Conservation (phyloP, 352 stramenopile species). For the Pythium angustatum region DNA sequence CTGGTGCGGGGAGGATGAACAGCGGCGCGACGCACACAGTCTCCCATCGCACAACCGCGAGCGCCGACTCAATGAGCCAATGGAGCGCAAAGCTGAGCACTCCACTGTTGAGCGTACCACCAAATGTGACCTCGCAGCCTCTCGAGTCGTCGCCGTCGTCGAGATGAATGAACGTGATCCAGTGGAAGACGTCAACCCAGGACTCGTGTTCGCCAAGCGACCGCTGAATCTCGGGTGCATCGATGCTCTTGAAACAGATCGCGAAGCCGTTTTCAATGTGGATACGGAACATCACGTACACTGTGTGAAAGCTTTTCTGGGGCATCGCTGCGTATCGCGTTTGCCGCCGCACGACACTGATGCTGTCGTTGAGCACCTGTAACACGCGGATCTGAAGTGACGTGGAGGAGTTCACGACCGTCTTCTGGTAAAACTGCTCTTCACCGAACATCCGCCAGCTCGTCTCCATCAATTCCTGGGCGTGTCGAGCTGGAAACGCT, state of each 20-base stretch:
- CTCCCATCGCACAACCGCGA: conserved; percentile 29
- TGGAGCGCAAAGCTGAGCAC: conserved; percentile 18
- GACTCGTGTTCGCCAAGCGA: conserved; percentile 22
- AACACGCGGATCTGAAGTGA: conserved; percentile 21
- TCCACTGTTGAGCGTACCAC: conserved; percentile 17
- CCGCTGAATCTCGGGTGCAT: conserved; percentile 36
- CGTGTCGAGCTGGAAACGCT: neutral
- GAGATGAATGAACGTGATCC: conserved; percentile 19
- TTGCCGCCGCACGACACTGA: conserved; percentile 16
- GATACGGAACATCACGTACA: conserved; percentile 72
- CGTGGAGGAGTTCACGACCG: conserved; percentile 25
- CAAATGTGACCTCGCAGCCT: conserved; percentile 27
- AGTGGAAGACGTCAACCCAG: conserved; percentile 31
- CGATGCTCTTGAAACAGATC: conserved; percentile 70
- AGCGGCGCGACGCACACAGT: conserved; percentile 18
- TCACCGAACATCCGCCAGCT: conserved; percentile 22
- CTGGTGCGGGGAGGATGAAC: conserved; percentile 17
- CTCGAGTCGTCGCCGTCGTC: neutral
- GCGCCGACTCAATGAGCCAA: conserved; percentile 28
- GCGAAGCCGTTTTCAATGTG: conserved; percentile 65
- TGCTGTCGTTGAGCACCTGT: conserved; percentile 19
- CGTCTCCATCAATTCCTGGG: conserved; percentile 20
- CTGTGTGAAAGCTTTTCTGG: conserved; percentile 43
- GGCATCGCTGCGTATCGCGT: conserved; percentile 23
- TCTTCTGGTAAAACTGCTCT: conserved; percentile 25